Percentiles rank a stretch among this genome's conserved stretches.
These are phyloP conservation scores for Pistacia atlantica DNA, from an alignment of 345 rosid genomes.

Conservation along the genomic window DNA sequence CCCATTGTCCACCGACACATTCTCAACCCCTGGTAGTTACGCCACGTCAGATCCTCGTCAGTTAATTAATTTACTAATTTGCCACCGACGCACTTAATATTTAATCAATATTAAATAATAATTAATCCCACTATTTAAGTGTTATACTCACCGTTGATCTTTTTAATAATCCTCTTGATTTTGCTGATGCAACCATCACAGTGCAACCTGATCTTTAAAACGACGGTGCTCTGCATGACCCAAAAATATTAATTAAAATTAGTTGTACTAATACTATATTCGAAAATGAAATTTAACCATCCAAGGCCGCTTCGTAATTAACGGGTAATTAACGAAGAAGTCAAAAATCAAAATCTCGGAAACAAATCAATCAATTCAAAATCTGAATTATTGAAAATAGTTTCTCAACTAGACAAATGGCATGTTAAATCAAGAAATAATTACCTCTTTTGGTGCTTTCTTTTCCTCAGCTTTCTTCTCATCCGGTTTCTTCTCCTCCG, in stretches of 20 bases:
- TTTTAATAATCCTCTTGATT: constrained; percentile 48
- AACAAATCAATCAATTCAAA: background rate
- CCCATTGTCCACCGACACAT: constrained; percentile 52
- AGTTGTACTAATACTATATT: background rate
- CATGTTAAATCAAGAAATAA: background rate
- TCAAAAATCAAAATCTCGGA: constrained; percentile 1
- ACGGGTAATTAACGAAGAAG: background rate
- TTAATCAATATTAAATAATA: background rate
- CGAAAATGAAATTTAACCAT: background rate
- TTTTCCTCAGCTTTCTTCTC: constrained; percentile 43
- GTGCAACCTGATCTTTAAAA: constrained; percentile 61
- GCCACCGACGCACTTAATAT: background rate
- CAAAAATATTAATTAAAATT: background rate
- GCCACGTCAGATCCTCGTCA: constrained; percentile 1
- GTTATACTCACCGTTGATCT: constrained; percentile 42
- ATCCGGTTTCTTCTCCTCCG: constrained; percentile 37
- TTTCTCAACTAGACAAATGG: background rate
- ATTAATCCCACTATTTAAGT: background rate
- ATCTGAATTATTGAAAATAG: background rate
- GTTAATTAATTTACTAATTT: constrained; percentile 17
- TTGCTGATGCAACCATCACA: constrained; percentile 76
- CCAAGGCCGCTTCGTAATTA: background rate
- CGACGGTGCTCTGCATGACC: constrained; percentile 30
- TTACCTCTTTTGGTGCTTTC: constrained; percentile 48
- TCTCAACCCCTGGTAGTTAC: constrained; percentile 55